phyloP scores from a whole-genome alignment of 352 stramenopile genomes.

The Globisporangium emineosum region DNA sequence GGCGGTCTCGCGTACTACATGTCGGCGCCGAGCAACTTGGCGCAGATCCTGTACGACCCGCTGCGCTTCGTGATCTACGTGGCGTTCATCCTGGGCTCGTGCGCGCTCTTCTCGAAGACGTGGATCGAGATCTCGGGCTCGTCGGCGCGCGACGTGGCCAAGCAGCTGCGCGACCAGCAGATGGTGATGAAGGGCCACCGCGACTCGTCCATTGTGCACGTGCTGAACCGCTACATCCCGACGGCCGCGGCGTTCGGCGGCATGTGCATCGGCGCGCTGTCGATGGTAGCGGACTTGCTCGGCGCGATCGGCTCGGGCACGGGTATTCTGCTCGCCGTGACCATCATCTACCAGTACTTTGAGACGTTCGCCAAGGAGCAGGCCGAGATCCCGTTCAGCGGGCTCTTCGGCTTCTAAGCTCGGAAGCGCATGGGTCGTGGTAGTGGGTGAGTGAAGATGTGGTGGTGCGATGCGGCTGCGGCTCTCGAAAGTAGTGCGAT shows the following conservation, averaged over 20 bases:
- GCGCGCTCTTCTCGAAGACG: slow-evolving; percentile 98
- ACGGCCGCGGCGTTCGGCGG: slow-evolving; percentile 98
- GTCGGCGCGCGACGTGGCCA: slow-evolving; percentile 96
- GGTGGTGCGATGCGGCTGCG: not conserved
- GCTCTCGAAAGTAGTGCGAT: slow-evolving; percentile 5
- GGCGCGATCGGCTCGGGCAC: slow-evolving; percentile 98
- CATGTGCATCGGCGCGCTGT: slow-evolving; percentile 99
- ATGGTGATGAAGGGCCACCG: slow-evolving; percentile 99
- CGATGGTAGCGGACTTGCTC: slow-evolving; percentile 98
- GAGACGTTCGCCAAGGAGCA: slow-evolving; percentile 97
- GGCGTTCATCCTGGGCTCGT: slow-evolving; percentile 98
- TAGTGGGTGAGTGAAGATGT: not conserved
- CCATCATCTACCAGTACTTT: slow-evolving; percentile 99
- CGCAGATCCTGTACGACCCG: slow-evolving; percentile 98
- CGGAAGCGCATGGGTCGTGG: slow-evolving; percentile 8
- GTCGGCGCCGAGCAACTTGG: slow-evolving; percentile 92
- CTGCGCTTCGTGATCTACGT: slow-evolving; percentile 99
- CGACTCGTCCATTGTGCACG: slow-evolving; percentile 96
- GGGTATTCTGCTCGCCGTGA: slow-evolving; percentile 98
- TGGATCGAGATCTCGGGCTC: slow-evolving; percentile 99
- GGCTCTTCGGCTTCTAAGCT: slow-evolving; percentile 83
- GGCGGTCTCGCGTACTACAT: slow-evolving; percentile 98
- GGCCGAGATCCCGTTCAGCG: slow-evolving; percentile 73
- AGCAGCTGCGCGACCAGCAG: slow-evolving; percentile 98
- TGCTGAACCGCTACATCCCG: slow-evolving; percentile 99